Evolutionary conservation across 1,284 basidiomycete genomes (phyloP).

Genomic region (Apiotrichum veenhuisii): DNA sequence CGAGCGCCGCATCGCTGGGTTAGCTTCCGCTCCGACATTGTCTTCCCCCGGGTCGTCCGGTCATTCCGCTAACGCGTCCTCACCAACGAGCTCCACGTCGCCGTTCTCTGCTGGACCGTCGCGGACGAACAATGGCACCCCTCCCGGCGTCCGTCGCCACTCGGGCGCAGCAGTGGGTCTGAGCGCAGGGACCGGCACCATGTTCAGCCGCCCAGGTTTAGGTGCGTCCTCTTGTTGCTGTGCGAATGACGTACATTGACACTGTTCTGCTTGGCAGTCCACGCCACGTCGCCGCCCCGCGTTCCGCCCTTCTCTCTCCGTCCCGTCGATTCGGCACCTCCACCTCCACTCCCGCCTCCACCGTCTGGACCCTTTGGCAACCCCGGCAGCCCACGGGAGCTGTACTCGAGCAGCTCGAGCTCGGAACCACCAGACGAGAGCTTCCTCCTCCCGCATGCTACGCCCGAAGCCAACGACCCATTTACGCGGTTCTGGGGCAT

Average conservation of each 20-base stretch:
- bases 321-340: constrained; percentile 15
- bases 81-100: background rate
- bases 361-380: constrained; percentile 5
- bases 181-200: background rate
- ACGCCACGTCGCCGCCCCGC: constrained; percentile 15
- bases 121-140: background rate
- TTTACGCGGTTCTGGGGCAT: constrained; percentile 51
- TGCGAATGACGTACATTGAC: no score
- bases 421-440: constrained; percentile 32
- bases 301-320: constrained; percentile 38
- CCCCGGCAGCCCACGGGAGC: constrained; percentile 8
- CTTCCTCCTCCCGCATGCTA: constrained; percentile 33
- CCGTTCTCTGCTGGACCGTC: background rate
- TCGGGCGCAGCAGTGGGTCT: constrained; percentile 9
- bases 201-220: constrained; percentile 2
- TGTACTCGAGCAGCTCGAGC: constrained; percentile 39
- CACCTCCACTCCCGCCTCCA: constrained; percentile 2
- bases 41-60: constrained; percentile 5
- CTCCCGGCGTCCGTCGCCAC: background rate
- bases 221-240: constrained; percentile 5
- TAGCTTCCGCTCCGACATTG: background rate
- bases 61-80: constrained; percentile 1
- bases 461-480: constrained; percentile 43
- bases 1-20: constrained; percentile 32
- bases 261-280: constrained; percentile 4